These are phyloP conservation scores for Echium plantagineum DNA, from an alignment of 257 asterid genomes.

Conservation along the genomic window DNA sequence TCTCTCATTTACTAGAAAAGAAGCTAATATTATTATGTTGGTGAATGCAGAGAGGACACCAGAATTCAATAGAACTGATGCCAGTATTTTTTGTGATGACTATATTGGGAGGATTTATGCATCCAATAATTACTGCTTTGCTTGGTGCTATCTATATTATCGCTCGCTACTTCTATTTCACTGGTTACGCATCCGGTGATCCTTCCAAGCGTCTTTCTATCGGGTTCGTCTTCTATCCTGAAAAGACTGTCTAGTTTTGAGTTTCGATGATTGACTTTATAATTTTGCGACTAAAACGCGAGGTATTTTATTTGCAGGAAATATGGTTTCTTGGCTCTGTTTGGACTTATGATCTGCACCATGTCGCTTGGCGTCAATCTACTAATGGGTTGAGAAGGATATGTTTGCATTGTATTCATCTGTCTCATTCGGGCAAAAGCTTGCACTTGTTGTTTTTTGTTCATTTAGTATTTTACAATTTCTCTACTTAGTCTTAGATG, in stretches of 20 bases:
- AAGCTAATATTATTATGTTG: not conserved
- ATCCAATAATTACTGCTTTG: slow-evolving; percentile 49
- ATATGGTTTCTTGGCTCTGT: slow-evolving; percentile 36
- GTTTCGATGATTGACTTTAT: not conserved
- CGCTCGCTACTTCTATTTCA: slow-evolving; percentile 65
- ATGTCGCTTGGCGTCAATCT: slow-evolving; percentile 49
- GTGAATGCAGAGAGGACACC: slow-evolving; percentile 85
- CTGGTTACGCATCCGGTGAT: slow-evolving; percentile 68
- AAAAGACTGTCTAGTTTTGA: not conserved
- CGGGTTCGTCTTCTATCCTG: slow-evolving; percentile 33
- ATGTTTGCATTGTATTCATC: not conserved
- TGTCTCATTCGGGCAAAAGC: not conserved
- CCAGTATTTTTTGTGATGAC: slow-evolving; percentile 49
- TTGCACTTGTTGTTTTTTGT: not conserved
- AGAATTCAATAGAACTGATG: slow-evolving; percentile 85
- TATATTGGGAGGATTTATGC: slow-evolving; percentile 65
- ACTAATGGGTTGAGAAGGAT: slow-evolving; percentile 25
- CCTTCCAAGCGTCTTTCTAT: slow-evolving; percentile 48
- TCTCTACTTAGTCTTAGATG: not conserved
- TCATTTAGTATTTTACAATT: too few relatives aligned
- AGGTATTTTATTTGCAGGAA: slow-evolving; percentile 40
- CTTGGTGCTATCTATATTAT: slow-evolving; percentile 42
- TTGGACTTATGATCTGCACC: slow-evolving; percentile 47
- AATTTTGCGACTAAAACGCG: too few relatives aligned
- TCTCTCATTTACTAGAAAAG: not conserved